Conservation (phyloP, 345 rosid species). For the Euclidium syriacum region DNA sequence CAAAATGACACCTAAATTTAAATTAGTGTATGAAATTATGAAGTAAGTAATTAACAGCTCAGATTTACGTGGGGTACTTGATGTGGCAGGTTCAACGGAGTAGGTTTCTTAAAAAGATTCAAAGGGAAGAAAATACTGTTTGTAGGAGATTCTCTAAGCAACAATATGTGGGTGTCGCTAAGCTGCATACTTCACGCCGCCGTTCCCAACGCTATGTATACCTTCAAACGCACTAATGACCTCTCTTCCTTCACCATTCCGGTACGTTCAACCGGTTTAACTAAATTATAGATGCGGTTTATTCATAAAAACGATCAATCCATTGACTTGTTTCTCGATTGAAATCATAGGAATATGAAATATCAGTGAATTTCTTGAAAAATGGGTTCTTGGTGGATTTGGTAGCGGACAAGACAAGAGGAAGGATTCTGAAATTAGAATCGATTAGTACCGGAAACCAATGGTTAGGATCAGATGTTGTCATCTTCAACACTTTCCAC, state of each 20-base stretch:
- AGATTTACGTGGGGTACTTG: not conserved
- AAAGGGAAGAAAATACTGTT: constrained; percentile 66
- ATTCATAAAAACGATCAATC: not conserved
- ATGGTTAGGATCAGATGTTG: constrained; percentile 49
- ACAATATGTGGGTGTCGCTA: constrained; percentile 73
- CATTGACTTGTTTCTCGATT: not conserved
- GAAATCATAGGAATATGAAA: constrained; percentile 38
- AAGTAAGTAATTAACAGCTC: not conserved
- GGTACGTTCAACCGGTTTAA: constrained; percentile 20
- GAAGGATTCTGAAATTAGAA: constrained; percentile 51
- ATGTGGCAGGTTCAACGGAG: constrained; percentile 50
- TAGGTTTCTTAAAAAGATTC: constrained; percentile 37
- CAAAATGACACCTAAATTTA: not conserved
- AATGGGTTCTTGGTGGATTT: constrained; percentile 55
- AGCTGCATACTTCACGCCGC: constrained; percentile 66
- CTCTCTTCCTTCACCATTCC: constrained; percentile 33
- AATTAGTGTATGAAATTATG: not conserved
- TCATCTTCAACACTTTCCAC: constrained; percentile 65
- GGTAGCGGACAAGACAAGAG: constrained; percentile 33
- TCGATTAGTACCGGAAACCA: constrained; percentile 36
- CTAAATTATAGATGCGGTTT: not conserved
- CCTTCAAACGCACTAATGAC: not conserved
- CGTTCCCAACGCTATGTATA: constrained; percentile 40
- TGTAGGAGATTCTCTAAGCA: constrained; percentile 83
- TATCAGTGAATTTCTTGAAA: constrained; percentile 37